phyloP scores from a whole-genome alignment of 2,329 filamentous ascomycete species.

The Scedosporium dehoogii region DNA sequence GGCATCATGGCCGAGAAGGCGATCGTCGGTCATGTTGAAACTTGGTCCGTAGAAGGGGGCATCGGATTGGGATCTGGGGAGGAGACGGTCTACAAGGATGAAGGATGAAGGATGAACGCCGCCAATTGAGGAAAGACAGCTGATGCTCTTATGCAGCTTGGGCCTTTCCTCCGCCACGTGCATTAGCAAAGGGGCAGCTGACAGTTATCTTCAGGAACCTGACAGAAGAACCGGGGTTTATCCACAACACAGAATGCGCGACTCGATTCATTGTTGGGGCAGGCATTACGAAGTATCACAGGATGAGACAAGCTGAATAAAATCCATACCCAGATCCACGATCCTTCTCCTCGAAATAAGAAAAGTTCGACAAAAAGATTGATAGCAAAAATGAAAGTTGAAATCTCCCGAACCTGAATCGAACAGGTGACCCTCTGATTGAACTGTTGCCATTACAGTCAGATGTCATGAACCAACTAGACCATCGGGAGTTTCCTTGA shows the following conservation, averaged over 20 bases:
- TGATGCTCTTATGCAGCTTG: not conserved
- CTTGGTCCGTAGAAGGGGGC: not conserved
- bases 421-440: slow-evolving; percentile 1
- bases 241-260: not conserved
- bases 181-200: not conserved
- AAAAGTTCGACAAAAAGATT: too few relatives aligned
- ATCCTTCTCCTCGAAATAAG: too few relatives aligned
- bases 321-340: too few relatives aligned
- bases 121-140: not conserved
- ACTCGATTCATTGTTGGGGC: not conserved
- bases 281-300: not conserved
- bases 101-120: too few relatives aligned
- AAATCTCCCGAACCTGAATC: slow-evolving; percentile 1
- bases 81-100: not conserved
- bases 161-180: not conserved
- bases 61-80: not conserved
- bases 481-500: not conserved
- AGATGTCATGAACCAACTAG: slow-evolving; percentile 2
- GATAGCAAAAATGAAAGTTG: too few relatives aligned
- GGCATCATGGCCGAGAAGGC: not conserved
- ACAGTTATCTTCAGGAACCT: not conserved
- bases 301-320: too few relatives aligned
- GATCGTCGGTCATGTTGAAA: not conserved
- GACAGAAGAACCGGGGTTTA: not conserved
- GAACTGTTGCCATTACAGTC: not conserved